Conservation (phyloP, 495 filamentous ascomycete genomes). For the Xylona heveae region DNA sequence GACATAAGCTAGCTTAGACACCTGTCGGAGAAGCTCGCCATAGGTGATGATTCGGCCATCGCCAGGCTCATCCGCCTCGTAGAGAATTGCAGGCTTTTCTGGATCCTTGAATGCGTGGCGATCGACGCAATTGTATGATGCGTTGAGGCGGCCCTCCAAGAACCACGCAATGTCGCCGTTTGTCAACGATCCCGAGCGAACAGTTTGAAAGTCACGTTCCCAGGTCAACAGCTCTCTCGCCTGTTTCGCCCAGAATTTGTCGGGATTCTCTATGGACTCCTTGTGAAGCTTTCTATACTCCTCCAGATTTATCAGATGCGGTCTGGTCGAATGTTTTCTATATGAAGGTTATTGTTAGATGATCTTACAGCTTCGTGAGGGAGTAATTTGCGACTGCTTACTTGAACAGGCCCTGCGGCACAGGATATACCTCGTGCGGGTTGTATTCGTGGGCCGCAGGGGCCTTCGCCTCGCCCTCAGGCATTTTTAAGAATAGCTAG, state of each 20-base stretch:
- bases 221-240: conserved; percentile 84
- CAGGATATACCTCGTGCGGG: neutral
- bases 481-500: conserved; percentile 2
- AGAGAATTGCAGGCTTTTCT: conserved; percentile 86
- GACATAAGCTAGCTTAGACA: conserved; percentile 65
- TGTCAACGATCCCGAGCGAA: conserved; percentile 51
- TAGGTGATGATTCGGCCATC: conserved; percentile 86
- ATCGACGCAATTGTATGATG: conserved; percentile 94
- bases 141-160: conserved; percentile 78
- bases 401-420: conserved; percentile 5
- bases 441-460: neutral
- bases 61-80: conserved; percentile 82
- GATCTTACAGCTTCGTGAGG: conserved; percentile 1
- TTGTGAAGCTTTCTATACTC: conserved; percentile 90
- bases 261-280: conserved; percentile 78
- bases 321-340: conserved; percentile 49
- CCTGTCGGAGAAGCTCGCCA: conserved; percentile 79
- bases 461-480: conserved; percentile 3
- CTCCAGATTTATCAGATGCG: conserved; percentile 48
- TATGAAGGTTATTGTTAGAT: too few relatives aligned
- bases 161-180: conserved; percentile 91
- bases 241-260: conserved; percentile 74
- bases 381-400: neutral
- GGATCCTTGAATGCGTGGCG: conserved; percentile 88
- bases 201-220: conserved; percentile 82